These are phyloP conservation scores for Ogataea trehaloabstinens DNA, from an alignment of 805 yeast species.

Conservation along the genomic window DNA sequence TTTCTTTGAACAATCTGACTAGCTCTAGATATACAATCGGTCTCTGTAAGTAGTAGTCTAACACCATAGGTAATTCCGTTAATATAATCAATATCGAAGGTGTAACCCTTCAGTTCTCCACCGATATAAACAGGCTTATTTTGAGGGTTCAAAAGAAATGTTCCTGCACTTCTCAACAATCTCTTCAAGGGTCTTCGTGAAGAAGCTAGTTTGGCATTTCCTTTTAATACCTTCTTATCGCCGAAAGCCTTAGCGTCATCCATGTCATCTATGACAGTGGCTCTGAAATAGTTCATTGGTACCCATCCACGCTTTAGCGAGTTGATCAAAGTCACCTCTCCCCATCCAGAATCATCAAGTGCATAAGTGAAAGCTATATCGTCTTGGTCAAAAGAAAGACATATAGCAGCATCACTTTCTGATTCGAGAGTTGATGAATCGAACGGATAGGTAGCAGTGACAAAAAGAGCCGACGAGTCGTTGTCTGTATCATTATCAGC, in stretches of 20 bases:
- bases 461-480: constrained; percentile 37
- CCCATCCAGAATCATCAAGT: constrained; percentile 84
- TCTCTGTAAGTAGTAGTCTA: constrained; percentile 56
- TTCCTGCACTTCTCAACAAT: constrained; percentile 61
- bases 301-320: constrained; percentile 76
- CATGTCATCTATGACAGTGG: constrained; percentile 26
- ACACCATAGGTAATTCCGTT: constrained; percentile 76
- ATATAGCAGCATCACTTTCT: constrained; percentile 65
- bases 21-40: constrained; percentile 74
- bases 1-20: constrained; percentile 64
- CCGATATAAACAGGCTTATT: constrained; percentile 40
- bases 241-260: constrained; percentile 9
- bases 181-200: constrained; percentile 53
- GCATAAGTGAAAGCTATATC: constrained; percentile 78
- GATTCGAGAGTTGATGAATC: constrained; percentile 51
- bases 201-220: constrained; percentile 32
- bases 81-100: constrained; percentile 55
- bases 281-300: constrained; percentile 74
- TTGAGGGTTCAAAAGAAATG: constrained; percentile 62
- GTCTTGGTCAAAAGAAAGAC: constrained; percentile 66
- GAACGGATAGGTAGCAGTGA: constrained; percentile 34
- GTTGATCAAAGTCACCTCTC: constrained; percentile 72
- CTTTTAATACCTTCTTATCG: constrained; percentile 6
- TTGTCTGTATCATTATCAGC: constrained; percentile 24
- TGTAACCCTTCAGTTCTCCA: constrained; percentile 38